A percentile compares a stretch with the other conserved stretches of the same genome.
phyloP scores from a whole-genome alignment of 2,329 filamentous ascomycete species.

The Fusarium sp. region DNA sequence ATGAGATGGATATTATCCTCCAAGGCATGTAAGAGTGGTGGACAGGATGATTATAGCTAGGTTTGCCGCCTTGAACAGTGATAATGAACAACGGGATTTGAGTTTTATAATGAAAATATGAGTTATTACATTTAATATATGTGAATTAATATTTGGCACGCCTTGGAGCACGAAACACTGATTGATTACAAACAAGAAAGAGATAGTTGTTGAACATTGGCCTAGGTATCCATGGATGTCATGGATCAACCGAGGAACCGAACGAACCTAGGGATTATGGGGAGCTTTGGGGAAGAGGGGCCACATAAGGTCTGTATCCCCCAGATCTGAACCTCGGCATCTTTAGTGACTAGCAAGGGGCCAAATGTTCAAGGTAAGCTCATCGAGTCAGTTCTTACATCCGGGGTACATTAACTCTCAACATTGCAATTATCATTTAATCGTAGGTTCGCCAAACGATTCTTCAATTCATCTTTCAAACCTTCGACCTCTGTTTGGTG shows the following conservation, averaged over 20 bases:
- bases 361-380: constrained; percentile 17
- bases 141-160: background rate
- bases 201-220: background rate
- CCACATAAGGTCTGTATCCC: constrained; percentile 7
- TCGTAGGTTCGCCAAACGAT: background rate
- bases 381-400: constrained; percentile 1
- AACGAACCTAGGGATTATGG: constrained; percentile 24
- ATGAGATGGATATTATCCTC: constrained; percentile 22
- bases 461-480: background rate
- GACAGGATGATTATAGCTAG: constrained; percentile 30
- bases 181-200: background rate
- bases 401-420: constrained; percentile 10
- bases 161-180: background rate
- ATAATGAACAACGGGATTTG: constrained; percentile 40
- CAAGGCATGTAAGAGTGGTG: constrained; percentile 37
- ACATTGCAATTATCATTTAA: constrained; percentile 5
- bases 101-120: constrained; percentile 16
- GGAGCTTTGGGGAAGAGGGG: constrained; percentile 39
- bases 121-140: background rate
- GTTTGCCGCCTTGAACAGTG: constrained; percentile 27
- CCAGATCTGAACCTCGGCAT: constrained; percentile 44
- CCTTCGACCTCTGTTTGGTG: background rate
- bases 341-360: constrained; percentile 23
- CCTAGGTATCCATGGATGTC: background rate
- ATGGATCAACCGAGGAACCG: constrained; percentile 19